A percentile compares a stretch with the other conserved stretches of the same genome.
These are phyloP conservation scores for Wickerhamiella shivajii DNA, from an alignment of 805 yeast species.

Conservation along the genomic window DNA sequence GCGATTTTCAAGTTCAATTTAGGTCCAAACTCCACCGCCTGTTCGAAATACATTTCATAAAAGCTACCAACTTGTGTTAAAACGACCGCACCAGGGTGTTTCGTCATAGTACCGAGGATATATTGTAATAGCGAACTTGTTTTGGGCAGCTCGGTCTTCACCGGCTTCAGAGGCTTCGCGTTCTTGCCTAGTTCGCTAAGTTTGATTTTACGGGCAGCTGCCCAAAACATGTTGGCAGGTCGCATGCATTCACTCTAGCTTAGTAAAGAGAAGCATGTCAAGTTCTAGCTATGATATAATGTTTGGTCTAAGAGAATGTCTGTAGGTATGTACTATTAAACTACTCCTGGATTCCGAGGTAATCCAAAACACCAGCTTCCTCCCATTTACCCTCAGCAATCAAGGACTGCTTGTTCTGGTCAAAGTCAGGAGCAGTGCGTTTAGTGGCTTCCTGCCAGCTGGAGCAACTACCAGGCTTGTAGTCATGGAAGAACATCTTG, in stretches of 20 bases:
- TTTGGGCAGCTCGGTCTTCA: constrained; percentile 10
- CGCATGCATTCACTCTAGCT: too few species aligned
- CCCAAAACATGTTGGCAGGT: too few species aligned
- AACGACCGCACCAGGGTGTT: constrained; percentile 40
- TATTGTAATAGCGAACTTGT: constrained; percentile 13
- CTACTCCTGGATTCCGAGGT: too few species aligned
- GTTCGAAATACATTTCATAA: constrained; percentile 59
- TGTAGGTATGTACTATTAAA: too few species aligned
- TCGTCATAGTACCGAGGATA: constrained; percentile 26
- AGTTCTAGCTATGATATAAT: too few species aligned
- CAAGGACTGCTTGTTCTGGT: neutral
- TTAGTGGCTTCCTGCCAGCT: neutral
- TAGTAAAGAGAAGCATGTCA: too few species aligned
- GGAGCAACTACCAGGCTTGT: neutral
- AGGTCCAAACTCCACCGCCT: constrained; percentile 62
- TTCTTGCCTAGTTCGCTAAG: too few species aligned
- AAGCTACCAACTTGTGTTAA: constrained; percentile 20
- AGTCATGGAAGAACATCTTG: constrained; percentile 1
- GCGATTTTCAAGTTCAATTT: constrained; percentile 61
- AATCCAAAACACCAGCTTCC: constrained; percentile 2
- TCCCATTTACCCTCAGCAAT: constrained; percentile 1
- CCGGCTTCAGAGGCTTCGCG: constrained; percentile 23
- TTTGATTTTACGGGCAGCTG: too few species aligned
- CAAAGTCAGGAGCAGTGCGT: constrained; percentile 1
- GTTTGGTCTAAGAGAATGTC: too few species aligned